Base-by-base conservation (phyloP, 1,284 basidiomycete genomes). In the Apiotrichum domesticum region DNA sequence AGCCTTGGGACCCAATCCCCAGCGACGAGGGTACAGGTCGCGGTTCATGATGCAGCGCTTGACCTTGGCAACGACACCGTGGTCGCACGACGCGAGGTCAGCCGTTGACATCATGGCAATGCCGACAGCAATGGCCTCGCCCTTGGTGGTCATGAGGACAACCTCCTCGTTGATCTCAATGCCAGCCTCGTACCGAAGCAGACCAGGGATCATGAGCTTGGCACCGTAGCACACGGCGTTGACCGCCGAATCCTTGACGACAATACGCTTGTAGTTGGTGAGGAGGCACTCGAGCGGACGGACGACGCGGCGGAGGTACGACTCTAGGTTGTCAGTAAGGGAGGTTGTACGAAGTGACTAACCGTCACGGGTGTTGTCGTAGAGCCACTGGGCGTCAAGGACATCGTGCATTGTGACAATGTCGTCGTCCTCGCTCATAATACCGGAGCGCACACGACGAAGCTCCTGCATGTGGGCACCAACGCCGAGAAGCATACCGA, bases 401-500 rank as follows among this genome's bases (percentile, higher is more conserved):
- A 99, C 94, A 75, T 99, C 96, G 79, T 99, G 96, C 96, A 99
- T 99, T 37, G 96, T 96, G 58, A 98, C 96, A 70, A 98, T 95
- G 70, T 93, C 91, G 77, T 98, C 96, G 76, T 91, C 92, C 79
- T 99, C 96, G 56, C 88, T 88, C 80, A 98, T 87, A 48, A 94
- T 95, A 74, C 96, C 96, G 74, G 88, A 91, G 64, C 96, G 82
- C 8, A 98, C 95, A 72, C 96, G 82, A 66, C 96, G 83, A 54
- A 99, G 83, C 77, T 99, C 96, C 80, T 99, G 95, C 96, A 99
- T 99, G 79, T 99, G 96, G 35, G 93, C 96, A 42, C 96, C 96
- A 47, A 98, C 95, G 65, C 96, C 96, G 52, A 98, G 81, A 47
- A 99, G 66, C 50, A 99, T 81, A 63, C 96, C 96, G 54, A 99